Base-by-base conservation (phyloP, 192 early-diverging fungal species). In the Geranomyces variabilis region DNA sequence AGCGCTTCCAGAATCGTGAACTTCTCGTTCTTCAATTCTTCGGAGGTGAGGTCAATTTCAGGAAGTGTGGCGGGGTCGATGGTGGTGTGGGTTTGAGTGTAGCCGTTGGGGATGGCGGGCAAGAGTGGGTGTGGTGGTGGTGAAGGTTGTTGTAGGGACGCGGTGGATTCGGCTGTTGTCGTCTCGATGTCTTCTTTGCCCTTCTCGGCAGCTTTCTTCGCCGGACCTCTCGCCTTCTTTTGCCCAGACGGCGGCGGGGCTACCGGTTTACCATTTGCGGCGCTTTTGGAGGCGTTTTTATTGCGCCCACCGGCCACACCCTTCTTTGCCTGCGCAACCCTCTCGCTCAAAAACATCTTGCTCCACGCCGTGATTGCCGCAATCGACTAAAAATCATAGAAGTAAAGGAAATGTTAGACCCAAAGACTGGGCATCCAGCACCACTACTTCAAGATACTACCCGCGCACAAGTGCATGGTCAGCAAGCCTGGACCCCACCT, bases 331-430 rank as follows among this genome's bases (percentile, higher is more conserved):
- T 68, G 75, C 45, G 46, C 55, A n/a, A 47, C 71, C 88, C 87
- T 45, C 83, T 81, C 66, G 92, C 83, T 60, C 21, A 80, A 84
- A 66, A 78, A 84, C 34, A 94, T 86, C 58, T 93, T 87, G 71
- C 87, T 88, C 96, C 95, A 99, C 0, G 90, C 90, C 65, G 87
- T 92, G 75, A 99, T 98, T 22, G 93, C 94, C 10, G 97, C 96
- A 55, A 97, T 92, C 8, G 94, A 97, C 91, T 86, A 55, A 31
- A 31, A 1, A 9, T n/a, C n/a, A 41, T 41, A 3, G 36, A 41
- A 41, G 36, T 7, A 41, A 41, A 10, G 5, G 6, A 2, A 53
- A 21, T 21, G n/a, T n/a, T n/a, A n/a, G n/a, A n/a, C n/a, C n/a
- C n/a, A n/a, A n/a, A n/a, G n/a, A n/a, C n/a, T n/a, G n/a, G n/a